Percentiles rank a stretch among this genome's conserved stretches.
Conservation (phyloP, 1,284 basidiomycete species). For the Sphagnurus paluster region DNA sequence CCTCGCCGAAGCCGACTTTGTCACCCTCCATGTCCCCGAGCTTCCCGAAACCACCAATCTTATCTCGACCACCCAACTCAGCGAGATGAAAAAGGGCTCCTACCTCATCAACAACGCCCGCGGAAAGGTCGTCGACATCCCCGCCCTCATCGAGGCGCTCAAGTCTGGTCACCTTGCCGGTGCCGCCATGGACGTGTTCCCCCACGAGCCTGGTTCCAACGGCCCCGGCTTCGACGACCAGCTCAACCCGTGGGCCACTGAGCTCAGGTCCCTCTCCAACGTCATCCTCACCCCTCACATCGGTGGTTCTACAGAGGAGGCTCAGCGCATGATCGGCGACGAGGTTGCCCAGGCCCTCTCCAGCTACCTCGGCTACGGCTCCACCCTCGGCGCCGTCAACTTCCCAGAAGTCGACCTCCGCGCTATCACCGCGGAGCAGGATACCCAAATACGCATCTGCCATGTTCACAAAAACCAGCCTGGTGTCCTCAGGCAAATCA, state of each 20-base stretch:
- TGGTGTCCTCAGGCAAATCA: constrained; percentile 94
- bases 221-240: constrained; percentile 85
- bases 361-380: constrained; percentile 93
- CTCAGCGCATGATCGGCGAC: constrained; percentile 95
- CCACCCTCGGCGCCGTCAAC: constrained; percentile 92
- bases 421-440: constrained; percentile 84
- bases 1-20: constrained; percentile 85
- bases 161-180: constrained; percentile 89
- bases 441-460: constrained; percentile 86
- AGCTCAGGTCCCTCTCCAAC: constrained; percentile 78
- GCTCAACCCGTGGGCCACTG: constrained; percentile 80
- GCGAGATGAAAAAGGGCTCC: constrained; percentile 92
- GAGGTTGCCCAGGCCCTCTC: constrained; percentile 88
- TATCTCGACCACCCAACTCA: constrained; percentile 80
- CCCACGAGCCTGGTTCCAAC: constrained; percentile 89
- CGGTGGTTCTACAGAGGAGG: constrained; percentile 98
- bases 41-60: constrained; percentile 95
- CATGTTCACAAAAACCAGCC: constrained; percentile 98
- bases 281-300: constrained; percentile 98
- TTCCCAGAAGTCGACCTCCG: constrained; percentile 99
- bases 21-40: constrained; percentile 97
- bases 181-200: constrained; percentile 95
- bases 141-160: constrained; percentile 83
- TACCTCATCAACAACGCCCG: constrained; percentile 99
- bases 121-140: constrained; percentile 93